A percentile compares a stretch with the other conserved stretches of the same genome.
Evolutionary conservation across 306 rosid species (phyloP).

Genomic region (Phaseolus lunatus): DNA sequence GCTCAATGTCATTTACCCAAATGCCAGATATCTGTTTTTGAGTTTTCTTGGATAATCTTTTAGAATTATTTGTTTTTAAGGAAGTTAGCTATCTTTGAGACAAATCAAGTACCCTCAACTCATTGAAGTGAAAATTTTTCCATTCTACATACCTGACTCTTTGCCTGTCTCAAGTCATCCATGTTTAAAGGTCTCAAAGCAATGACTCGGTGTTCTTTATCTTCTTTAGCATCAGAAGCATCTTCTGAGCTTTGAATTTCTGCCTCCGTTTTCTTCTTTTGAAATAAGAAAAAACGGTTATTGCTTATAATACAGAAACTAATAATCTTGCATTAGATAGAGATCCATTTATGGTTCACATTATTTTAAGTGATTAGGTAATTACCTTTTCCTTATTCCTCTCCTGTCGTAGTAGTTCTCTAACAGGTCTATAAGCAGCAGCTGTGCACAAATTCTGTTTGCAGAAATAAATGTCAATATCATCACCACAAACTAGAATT

Average conservation of each 20-base stretch:
- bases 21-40: conserved; percentile 12
- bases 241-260: conserved; percentile 59
- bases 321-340: background rate
- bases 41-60: background rate
- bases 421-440: conserved; percentile 92
- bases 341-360: conserved; percentile 13
- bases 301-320: background rate
- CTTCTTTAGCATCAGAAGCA: conserved; percentile 51
- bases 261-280: conserved; percentile 70
- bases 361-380: conserved; percentile 11
- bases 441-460: conserved; percentile 90
- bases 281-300: conserved; percentile 27
- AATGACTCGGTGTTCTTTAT: conserved; percentile 61
- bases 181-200: conserved; percentile 72
- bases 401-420: conserved; percentile 88
- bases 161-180: conserved; percentile 95
- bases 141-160: conserved; percentile 66
- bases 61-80: background rate
- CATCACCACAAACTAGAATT: conserved; percentile 1
- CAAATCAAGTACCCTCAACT: conserved; percentile 8
- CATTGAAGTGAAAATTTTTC: conserved; percentile 16
- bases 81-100: background rate
- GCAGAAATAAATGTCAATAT: conserved; percentile 45
- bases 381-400: conserved; percentile 76
- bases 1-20: background rate